Percentiles rank a stretch among this genome's conserved stretches.
Conservation (phyloP, 1,284 basidiomycete genomes). For the Ustilago loliicola region DNA sequence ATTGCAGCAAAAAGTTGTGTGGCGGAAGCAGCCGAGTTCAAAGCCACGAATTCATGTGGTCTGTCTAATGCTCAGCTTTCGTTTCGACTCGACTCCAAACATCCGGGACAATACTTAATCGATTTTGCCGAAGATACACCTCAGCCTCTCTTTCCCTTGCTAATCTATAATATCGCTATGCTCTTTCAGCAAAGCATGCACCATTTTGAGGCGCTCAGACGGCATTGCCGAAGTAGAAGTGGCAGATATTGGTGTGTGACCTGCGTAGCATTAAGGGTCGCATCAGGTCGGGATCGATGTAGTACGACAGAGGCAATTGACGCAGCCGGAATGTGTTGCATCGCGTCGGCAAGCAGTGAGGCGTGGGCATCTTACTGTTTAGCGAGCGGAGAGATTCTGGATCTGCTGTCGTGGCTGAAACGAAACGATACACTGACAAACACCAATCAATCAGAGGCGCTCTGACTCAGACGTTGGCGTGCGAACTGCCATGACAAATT, state of each 20-base stretch:
- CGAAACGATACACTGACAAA: neutral
- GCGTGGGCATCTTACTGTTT: neutral
- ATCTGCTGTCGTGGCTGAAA: neutral
- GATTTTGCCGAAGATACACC: conserved; percentile 4
- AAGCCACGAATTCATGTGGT: conserved; percentile 10
- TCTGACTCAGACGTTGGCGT: neutral
- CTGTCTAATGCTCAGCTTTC: neutral
- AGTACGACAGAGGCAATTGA: no score
- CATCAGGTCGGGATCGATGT: neutral
- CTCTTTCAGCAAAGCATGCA: conserved; percentile 3
- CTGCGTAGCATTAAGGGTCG: neutral
- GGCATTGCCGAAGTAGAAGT: neutral
- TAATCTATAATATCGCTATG: no score
- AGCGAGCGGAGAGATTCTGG: neutral
- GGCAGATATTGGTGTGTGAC: neutral
- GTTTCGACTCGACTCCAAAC: neutral
- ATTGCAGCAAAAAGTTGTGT: neutral
- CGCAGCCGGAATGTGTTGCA: neutral
- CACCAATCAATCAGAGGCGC: neutral
- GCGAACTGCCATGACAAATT: neutral
- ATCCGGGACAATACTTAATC: conserved; percentile 1
- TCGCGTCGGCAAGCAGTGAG: neutral
- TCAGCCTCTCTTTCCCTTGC: neutral
- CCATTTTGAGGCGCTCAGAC: neutral
- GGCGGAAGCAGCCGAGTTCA: neutral